These are phyloP conservation scores for Artomyces pyxidatus DNA, from an alignment of 768 basidiomycete species.

Conservation along the genomic window DNA sequence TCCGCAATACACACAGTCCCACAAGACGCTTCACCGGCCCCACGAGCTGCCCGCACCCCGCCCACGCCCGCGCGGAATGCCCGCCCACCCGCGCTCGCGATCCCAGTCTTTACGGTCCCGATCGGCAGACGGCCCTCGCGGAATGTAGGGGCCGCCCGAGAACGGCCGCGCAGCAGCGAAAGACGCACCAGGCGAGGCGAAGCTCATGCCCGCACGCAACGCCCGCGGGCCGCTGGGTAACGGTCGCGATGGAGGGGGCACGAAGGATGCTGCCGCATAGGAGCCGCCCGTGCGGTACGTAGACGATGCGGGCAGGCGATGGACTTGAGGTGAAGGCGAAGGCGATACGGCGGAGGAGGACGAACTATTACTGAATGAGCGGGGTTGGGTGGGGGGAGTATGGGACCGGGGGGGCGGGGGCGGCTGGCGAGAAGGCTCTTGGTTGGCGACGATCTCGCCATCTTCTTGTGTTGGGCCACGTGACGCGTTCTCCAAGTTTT, in stretches of 20 bases:
- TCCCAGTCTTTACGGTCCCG: conserved; percentile 5
- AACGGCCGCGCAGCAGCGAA: neutral
- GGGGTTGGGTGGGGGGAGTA: conserved; percentile 13
- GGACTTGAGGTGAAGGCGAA: neutral
- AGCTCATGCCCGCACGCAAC: conserved; percentile 8
- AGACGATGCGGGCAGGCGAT: conserved; percentile 12
- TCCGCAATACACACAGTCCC: neutral
- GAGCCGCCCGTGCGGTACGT: conserved; percentile 13
- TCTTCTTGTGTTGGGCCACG: conserved; percentile 4
- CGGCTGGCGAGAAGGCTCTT: neutral
- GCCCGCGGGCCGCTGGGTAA: conserved; percentile 16
- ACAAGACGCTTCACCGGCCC: conserved; percentile 7
- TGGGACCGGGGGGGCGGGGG: neutral
- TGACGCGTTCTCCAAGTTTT: neutral
- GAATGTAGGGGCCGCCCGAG: conserved; percentile 7
- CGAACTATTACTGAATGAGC: conserved; percentile 4
- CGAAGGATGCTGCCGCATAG: conserved; percentile 6
- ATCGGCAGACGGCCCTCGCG: conserved; percentile 15
- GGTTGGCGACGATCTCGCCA: conserved; percentile 6
- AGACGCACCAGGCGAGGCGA: neutral
- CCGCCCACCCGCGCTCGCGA: conserved; percentile 12
- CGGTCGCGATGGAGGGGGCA: conserved; percentile 10
- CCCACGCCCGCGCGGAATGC: conserved; percentile 7
- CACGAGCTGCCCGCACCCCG: conserved; percentile 11
- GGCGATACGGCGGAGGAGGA: neutral